Base-by-base conservation (phyloP, 1,284 basidiomycete species). In the Heterobasidion occidentale region DNA sequence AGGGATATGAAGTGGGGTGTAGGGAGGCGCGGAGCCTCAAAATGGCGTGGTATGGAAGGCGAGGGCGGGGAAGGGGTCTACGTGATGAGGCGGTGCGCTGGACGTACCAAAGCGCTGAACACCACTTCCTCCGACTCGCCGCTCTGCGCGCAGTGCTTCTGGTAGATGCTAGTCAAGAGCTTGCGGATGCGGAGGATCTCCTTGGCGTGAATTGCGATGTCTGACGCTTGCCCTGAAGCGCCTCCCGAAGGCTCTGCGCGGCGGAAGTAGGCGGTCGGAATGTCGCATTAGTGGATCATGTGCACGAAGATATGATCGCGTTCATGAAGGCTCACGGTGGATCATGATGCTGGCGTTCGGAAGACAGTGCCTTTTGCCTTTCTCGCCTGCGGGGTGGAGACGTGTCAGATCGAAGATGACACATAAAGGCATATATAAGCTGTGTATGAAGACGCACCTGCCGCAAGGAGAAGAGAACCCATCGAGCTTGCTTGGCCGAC, bases 321-420 rank as follows among this genome's bases (percentile, higher is more conserved):
- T 27, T 27, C 27, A 27, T 5, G 6, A 27, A 53, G 33, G 77
- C 92, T 69, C 70, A 94, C 93, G 94, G 70, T 97, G 94, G 54
- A 97, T 97, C 94, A 97, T 97, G 63, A 97, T 92, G 66, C 88
- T 92, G 19, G 92, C 87, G 67, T 97, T 90, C 9, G 92, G 92
- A 51, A 97, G 79, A 61, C 89, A 89, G 66, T 92, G 93, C 42
- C 94, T 79, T 70, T 94, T 92, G 19, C 93, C 94, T 61, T 78
- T 84, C 72, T 89, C 90, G 42, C 88, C 83, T 77, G 69, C 27
- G 6, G 27, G 27, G 27, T 27, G 27, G 27, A 27, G 27, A 5
- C 6, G 27, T 36, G 59, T 50, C 52, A 53, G 59, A 15, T 51
- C 57, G 51, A 42, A 56, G 49, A 14, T 42, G 45, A 27, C 27